Conservation (phyloP, 106 monocot species). For the Cymbidium sinense region DNA sequence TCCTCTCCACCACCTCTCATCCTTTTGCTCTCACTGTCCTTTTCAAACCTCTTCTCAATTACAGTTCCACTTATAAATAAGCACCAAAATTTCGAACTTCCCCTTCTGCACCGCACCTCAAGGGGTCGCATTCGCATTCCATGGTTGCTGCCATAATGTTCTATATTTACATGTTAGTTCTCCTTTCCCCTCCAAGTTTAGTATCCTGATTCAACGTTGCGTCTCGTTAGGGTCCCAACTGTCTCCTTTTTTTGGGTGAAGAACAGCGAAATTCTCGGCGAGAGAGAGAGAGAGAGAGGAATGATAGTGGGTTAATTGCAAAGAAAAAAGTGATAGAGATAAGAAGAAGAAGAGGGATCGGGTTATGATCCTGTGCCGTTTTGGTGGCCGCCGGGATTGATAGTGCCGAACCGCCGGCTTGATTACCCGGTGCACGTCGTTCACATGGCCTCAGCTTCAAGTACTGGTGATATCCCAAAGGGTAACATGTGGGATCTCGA, state of each 20-base stretch:
- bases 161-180: not conserved
- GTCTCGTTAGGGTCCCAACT: not conserved
- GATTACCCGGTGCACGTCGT: not conserved
- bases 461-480: constrained; percentile 24
- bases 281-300: not conserved
- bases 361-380: not conserved
- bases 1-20: not conserved
- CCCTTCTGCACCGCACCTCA: not conserved
- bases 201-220: not conserved
- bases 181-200: not conserved
- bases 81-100: not conserved
- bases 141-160: not conserved
- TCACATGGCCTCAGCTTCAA: constrained; percentile 38
- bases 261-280: not conserved
- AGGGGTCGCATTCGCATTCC: not conserved
- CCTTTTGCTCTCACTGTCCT: not conserved
- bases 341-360: not conserved
- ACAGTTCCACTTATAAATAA: not conserved
- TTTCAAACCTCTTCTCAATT: not conserved
- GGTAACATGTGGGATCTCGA: constrained; percentile 91
- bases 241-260: not conserved
- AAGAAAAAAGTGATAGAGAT: not conserved
- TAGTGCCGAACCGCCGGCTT: not conserved
- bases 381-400: constrained; percentile 3
- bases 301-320: not conserved